Percentiles rank a stretch among this genome's conserved stretches.
phyloP scores from a whole-genome alignment of 441 rosid genomes.

The Corymbia citriodora region DNA sequence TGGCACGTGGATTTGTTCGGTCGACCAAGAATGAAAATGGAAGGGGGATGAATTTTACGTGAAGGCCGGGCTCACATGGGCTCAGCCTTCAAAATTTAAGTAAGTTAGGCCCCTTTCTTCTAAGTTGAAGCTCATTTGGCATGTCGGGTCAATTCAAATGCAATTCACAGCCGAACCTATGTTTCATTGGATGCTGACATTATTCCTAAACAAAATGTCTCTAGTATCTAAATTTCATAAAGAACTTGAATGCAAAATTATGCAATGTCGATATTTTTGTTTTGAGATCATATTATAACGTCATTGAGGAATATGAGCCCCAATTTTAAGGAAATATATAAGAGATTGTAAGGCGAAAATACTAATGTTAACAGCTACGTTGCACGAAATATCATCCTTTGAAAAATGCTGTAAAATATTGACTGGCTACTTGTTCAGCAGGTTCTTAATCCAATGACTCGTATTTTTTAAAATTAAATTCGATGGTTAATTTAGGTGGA shows the following conservation, averaged over 20 bases:
- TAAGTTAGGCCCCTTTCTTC: not conserved
- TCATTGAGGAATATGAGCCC: not conserved
- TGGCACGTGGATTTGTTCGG: not conserved
- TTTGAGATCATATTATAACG: not conserved
- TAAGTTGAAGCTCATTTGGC: not conserved
- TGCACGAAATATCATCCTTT: no score
- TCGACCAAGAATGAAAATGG: not conserved
- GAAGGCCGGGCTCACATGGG: not conserved
- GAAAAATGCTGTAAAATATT: no score
- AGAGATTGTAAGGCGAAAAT: not conserved
- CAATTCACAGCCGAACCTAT: not conserved
- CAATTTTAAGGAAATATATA: not conserved
- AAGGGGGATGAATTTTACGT: not conserved
- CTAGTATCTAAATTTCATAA: not conserved
- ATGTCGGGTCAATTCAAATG: not conserved
- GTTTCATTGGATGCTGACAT: not conserved
- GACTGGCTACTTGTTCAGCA: no score
- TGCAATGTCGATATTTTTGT: not conserved
- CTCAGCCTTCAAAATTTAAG: not conserved
- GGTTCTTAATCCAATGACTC: no score
- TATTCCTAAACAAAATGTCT: not conserved
- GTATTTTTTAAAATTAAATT: no score
- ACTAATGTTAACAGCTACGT: not conserved
- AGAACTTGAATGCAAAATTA: not conserved
- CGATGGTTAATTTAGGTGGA: no score